These are phyloP conservation scores for Hordeum pubiflorum DNA, from an alignment of 202 grass and related monocot species.

Conservation along the genomic window DNA sequence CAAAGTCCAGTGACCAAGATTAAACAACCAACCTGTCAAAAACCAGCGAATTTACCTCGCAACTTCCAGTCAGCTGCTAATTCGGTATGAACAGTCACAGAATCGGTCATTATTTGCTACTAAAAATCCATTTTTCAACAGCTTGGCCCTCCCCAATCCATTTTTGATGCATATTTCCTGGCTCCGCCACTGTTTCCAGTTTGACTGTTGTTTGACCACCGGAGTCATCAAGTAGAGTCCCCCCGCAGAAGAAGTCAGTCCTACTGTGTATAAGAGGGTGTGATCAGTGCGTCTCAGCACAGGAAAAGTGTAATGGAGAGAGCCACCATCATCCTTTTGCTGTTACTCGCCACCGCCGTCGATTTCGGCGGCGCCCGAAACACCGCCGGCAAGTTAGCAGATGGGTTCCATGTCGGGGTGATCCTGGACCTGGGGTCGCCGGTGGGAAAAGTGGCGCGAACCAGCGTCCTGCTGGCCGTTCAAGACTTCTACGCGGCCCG, in stretches of 20 bases:
- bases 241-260: too few species aligned
- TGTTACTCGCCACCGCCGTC: not conserved
- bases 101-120: too few species aligned
- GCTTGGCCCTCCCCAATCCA: too few species aligned
- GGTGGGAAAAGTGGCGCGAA: conserved; percentile 26
- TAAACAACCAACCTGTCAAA: not conserved
- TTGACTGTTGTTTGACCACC: not conserved
- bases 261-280: not conserved
- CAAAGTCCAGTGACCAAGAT: not conserved
- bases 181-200: too few species aligned
- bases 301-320: not conserved
- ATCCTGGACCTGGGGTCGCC: conserved; percentile 24
- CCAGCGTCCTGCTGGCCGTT: conserved; percentile 32
- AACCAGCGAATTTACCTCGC: not conserved
- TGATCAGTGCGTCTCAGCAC: not conserved
- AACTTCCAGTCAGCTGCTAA: too few species aligned
- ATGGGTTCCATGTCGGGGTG: conserved; percentile 36
- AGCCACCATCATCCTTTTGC: not conserved
- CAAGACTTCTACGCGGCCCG: conserved; percentile 46
- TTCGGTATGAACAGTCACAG: too few species aligned
- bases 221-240: not conserved
- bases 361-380: not conserved
- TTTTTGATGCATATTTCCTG: too few species aligned
- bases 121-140: too few species aligned
- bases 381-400: not conserved